These are phyloP conservation scores for Claviceps pusilla DNA, from an alignment of 2,329 filamentous ascomycete species.

Conservation along the genomic window DNA sequence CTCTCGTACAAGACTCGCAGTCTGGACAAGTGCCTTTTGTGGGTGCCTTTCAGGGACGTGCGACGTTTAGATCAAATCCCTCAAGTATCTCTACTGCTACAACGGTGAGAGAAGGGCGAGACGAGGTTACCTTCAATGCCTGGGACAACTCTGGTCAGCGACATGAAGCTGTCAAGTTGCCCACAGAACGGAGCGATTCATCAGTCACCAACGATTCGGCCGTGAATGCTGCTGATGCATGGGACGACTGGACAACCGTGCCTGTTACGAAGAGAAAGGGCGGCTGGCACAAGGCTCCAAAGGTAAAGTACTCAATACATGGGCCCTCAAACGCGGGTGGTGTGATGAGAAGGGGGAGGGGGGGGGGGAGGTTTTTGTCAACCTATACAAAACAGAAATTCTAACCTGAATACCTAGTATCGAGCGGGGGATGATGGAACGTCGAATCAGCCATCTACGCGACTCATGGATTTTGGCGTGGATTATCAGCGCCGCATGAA, in stretches of 20 bases:
- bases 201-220: slow-evolving; percentile 2
- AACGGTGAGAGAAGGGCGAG: slow-evolving; percentile 10
- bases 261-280: slow-evolving; percentile 3
- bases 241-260: background rate
- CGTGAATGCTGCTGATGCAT: background rate
- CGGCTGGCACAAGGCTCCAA: slow-evolving; percentile 12
- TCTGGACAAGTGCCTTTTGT: background rate
- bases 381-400: background rate
- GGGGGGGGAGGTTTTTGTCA: no score
- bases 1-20: background rate
- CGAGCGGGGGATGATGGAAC: background rate
- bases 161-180: slow-evolving; percentile 11
- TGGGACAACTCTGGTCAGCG: slow-evolving; percentile 16
- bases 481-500: slow-evolving; percentile 9
- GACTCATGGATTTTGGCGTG: slow-evolving; percentile 7
- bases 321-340: background rate
- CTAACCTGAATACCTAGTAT: background rate
- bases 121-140: slow-evolving; percentile 13
- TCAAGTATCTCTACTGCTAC: slow-evolving; percentile 17
- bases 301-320: slow-evolving; percentile 3
- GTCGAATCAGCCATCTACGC: background rate
- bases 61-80: background rate
- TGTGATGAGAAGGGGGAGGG: background rate
- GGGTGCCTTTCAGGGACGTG: background rate
- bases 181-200: slow-evolving; percentile 8